Evolutionary conservation across 768 basidiomycete species (phyloP).

Genomic region (Dentipellis fragilis): DNA sequence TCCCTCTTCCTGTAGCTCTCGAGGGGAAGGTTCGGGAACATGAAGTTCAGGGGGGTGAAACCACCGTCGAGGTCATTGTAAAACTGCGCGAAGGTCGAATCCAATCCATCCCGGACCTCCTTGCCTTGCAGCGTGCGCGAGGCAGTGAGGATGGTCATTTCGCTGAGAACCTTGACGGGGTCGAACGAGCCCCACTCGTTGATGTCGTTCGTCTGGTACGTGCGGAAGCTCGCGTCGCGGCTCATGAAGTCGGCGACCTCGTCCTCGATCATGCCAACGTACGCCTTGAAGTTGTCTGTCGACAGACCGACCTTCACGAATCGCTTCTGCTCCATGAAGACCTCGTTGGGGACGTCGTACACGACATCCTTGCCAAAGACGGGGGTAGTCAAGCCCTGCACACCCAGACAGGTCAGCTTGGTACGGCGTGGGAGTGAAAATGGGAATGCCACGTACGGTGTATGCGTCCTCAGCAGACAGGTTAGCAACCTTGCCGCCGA

Average conservation of each 20-base stretch:
- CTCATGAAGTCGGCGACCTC: conserved; percentile 53
- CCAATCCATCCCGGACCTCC: conserved; percentile 71
- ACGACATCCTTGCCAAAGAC: conserved; percentile 97
- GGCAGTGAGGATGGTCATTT: conserved; percentile 93
- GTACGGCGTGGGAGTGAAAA: too few relatives aligned
- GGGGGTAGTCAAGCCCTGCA: conserved; percentile 81
- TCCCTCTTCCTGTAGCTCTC: conserved; percentile 87
- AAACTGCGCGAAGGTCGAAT: conserved; percentile 76
- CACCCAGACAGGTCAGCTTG: too few relatives aligned
- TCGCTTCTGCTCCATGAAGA: conserved; percentile 98
- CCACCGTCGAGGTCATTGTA: conserved; percentile 91
- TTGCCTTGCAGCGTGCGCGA: conserved; percentile 87
- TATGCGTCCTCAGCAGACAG: conserved; percentile 97
- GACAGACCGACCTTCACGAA: conserved; percentile 96
- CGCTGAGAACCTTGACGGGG: conserved; percentile 59
- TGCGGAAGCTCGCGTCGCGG: conserved; percentile 51
- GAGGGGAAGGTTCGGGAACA: conserved; percentile 89
- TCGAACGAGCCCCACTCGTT: conserved; percentile 78
- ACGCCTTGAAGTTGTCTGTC: conserved; percentile 81
- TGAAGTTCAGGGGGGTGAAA: conserved; percentile 91
- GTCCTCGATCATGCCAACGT: conserved; percentile 43
- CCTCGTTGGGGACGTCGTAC: conserved; percentile 92
- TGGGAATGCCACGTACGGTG: conserved; percentile 38
- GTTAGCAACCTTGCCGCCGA: conserved; percentile 87
- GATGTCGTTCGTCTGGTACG: conserved; percentile 53